phyloP scores from a whole-genome alignment of 352 stramenopile species.

The Phytophthora nicotianae region DNA sequence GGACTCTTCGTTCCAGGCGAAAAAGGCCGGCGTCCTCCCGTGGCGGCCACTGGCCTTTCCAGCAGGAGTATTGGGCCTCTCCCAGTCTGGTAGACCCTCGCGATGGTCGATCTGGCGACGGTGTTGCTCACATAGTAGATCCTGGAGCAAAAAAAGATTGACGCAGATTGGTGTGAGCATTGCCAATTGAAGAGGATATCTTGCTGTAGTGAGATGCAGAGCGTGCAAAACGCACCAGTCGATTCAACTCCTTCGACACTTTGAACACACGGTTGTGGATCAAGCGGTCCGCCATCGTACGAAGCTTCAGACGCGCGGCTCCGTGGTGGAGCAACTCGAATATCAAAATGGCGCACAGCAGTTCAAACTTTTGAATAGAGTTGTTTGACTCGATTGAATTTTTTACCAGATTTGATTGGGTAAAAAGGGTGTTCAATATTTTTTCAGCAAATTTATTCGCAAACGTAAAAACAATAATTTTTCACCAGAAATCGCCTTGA shows the following conservation, averaged over 20 bases:
- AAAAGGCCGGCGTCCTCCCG: conserved; percentile 41
- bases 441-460: too few species aligned
- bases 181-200: conserved; percentile 4
- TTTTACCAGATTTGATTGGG: not conserved
- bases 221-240: conserved; percentile 33
- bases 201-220: not conserved
- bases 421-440: not conserved
- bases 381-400: too few species aligned
- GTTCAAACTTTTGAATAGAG: conserved; percentile 9
- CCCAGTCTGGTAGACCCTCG: conserved; percentile 58
- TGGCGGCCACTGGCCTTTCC: conserved; percentile 38
- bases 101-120: conserved; percentile 47
- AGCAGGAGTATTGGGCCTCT: conserved; percentile 35
- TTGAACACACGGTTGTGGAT: conserved; percentile 54
- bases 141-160: conserved; percentile 21
- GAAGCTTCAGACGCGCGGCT: not conserved
- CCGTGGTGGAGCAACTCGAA: not conserved
- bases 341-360: conserved; percentile 1
- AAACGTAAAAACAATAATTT: too few species aligned
- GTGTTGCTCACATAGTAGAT: conserved; percentile 63
- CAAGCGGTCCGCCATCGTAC: conserved; percentile 31
- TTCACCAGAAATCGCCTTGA: too few species aligned
- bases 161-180: not conserved
- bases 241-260: conserved; percentile 58
- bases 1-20: conserved; percentile 51